Percentiles rank a stretch among this genome's conserved stretches.
Conservation (phyloP, 805 yeast species). For the Candida tammaniensis region DNA sequence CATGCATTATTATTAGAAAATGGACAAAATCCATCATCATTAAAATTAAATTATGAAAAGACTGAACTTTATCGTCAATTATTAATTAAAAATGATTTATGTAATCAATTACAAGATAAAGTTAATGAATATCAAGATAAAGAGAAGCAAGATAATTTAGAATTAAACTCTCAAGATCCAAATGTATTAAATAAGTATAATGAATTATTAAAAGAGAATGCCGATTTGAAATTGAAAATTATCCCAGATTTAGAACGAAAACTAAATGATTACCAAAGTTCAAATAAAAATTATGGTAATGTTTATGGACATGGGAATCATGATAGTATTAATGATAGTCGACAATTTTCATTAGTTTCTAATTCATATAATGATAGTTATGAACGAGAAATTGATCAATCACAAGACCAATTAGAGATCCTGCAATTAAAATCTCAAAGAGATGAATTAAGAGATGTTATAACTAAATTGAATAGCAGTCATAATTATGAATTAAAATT, state of each 20-base stretch:
- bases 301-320: background rate
- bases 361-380: background rate
- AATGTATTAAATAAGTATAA: slow-evolving; percentile 38
- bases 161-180: slow-evolving; percentile 33
- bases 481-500: slow-evolving; percentile 34
- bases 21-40: slow-evolving; percentile 50
- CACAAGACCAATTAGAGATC: slow-evolving; percentile 18
- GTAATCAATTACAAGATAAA: slow-evolving; percentile 46
- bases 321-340: slow-evolving; percentile 2
- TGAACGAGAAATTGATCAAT: slow-evolving; percentile 7
- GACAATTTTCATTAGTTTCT: slow-evolving; percentile 9
- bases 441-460: slow-evolving; percentile 40
- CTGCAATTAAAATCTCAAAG: slow-evolving; percentile 27
- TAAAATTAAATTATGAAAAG: slow-evolving; percentile 56
- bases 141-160: slow-evolving; percentile 5
- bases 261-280: slow-evolving; percentile 1
- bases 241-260: slow-evolving; percentile 47
- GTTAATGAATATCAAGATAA: slow-evolving; percentile 33
- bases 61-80: slow-evolving; percentile 49
- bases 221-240: slow-evolving; percentile 38
- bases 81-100: slow-evolving; percentile 45
- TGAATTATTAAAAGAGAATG: slow-evolving; percentile 37
- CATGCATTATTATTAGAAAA: slow-evolving; percentile 56
- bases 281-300: background rate
- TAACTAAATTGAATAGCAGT: slow-evolving; percentile 34